Evolutionary conservation across 805 yeast genomes (phyloP), one percentile per base, ranked within the genome.

Genomic region (Hermanozyma aechmeae): DNA sequence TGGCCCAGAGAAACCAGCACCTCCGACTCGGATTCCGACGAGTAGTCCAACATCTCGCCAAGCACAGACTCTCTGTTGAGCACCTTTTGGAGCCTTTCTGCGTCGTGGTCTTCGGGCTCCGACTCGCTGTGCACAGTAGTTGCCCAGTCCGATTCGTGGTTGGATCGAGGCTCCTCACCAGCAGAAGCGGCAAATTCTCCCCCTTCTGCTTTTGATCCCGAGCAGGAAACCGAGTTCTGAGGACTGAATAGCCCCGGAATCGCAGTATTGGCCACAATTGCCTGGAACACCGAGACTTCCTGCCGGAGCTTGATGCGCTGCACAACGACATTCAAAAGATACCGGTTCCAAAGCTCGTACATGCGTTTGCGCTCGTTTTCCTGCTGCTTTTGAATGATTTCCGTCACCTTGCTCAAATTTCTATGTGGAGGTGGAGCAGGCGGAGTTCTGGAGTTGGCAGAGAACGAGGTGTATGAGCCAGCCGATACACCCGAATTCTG

Each of bases 1-100:
- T 17, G 20, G 9, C 9, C 10, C 20, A 17, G 20, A 10, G 7
- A 17, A 7, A 17, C 20, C 20, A 17, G 20, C 20, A 10, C 7
- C 9, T 10, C 29, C 32, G 33, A 37, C 13, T 41, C 44, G 13
- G 38, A 41, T 18, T 50, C 56, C 6, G 66, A 59, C n/a, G 50
- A 52, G 38, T 62, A 60, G 30, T 61, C 68, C 31, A 62, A 46
- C 69, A 62, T 61, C 8, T 62, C 67, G 18, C 66, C 64, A 37
- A 62, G 44, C 42, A 62, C 53, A 8, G 66, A 59, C 30, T 58
- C 51, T 30, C 69, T 51, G 32, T 62, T 57, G 28, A 39, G 33
- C 33, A 46, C 23, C 37, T 40, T 27, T 35, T 44, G 38, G 36
- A 61, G 52, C 28, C 46, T 51, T 28, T 48, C 52, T 8, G 44